phyloP scores from a whole-genome alignment of 2,329 filamentous ascomycete genomes.

The Volutella citrinella region DNA sequence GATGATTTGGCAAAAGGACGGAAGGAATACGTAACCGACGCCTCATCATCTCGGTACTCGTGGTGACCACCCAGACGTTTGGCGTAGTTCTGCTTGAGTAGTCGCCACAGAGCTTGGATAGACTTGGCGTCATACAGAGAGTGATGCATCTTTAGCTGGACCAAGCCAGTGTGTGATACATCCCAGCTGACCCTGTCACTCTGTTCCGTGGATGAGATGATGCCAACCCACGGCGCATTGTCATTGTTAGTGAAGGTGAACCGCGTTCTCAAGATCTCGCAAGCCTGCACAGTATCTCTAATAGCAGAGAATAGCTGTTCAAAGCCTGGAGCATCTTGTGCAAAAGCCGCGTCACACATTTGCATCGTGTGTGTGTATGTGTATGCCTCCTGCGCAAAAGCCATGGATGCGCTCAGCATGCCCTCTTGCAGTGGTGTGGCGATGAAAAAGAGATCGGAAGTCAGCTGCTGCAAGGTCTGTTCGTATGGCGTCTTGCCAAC shows the following conservation, averaged over 20 bases:
- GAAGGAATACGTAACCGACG: too few species aligned
- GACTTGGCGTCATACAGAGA: constrained; percentile 21
- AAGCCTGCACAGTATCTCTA: constrained; percentile 17
- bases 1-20: too few species aligned
- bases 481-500: too few species aligned
- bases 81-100: constrained; percentile 14
- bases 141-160: constrained; percentile 20
- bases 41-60: too few species aligned
- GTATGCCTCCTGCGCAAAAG: constrained; percentile 18
- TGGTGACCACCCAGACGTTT: constrained; percentile 5
- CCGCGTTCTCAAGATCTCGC: constrained; percentile 22
- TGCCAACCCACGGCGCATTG: constrained; percentile 20
- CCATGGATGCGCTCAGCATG: constrained; percentile 19
- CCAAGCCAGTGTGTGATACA: not conserved
- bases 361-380: constrained; percentile 19
- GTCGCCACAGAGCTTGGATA: constrained; percentile 15
- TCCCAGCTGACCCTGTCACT: constrained; percentile 17
- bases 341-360: constrained; percentile 12
- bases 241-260: constrained; percentile 20
- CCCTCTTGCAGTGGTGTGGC: constrained; percentile 24
- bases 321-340: constrained; percentile 12
- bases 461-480: constrained; percentile 11
- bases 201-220: constrained; percentile 17
- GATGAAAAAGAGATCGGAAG: constrained; percentile 18
- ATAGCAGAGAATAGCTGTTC: constrained; percentile 16